These are phyloP conservation scores for Delitschia confertaspora DNA, from an alignment of 495 filamentous ascomycete species.

Conservation along the genomic window DNA sequence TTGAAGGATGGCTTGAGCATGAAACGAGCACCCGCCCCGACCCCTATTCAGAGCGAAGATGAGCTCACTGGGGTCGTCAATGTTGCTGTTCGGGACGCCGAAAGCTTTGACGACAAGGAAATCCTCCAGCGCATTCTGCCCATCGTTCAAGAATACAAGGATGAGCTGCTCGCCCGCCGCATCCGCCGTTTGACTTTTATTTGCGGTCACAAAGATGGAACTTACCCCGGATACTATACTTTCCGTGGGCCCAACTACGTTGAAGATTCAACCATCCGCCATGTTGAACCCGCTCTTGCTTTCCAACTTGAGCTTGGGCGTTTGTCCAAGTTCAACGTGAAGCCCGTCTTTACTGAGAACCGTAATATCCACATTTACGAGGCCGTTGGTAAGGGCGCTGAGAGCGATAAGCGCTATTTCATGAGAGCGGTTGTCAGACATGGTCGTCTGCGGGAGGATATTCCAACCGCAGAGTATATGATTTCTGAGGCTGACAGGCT, in stretches of 20 bases:
- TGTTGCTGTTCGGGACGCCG: conserved; percentile 81
- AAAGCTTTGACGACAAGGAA: conserved; percentile 76
- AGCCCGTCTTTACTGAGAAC: conserved; percentile 97
- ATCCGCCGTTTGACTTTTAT: conserved; percentile 92
- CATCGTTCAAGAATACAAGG: conserved; percentile 71
- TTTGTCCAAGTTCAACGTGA: conserved; percentile 93
- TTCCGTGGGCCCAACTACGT: conserved; percentile 86
- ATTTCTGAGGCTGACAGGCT: conserved; percentile 94
- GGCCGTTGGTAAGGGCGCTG: conserved; percentile 83
- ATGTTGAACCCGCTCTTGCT: conserved; percentile 89
- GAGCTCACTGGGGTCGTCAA: conserved; percentile 88
- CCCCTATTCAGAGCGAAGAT: conserved; percentile 48
- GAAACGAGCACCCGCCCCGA: conserved; percentile 52
- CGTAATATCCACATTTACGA: conserved; percentile 98
- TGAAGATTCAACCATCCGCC: conserved; percentile 92
- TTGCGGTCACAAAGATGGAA: conserved; percentile 87
- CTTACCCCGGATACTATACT: conserved; percentile 94
- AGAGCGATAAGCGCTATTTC: conserved; percentile 96
- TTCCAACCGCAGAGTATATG: conserved; percentile 93
- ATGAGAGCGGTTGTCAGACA: conserved; percentile 88
- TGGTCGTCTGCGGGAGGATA: conserved; percentile 89
- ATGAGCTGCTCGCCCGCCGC: conserved; percentile 68
- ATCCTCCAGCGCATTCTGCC: conserved; percentile 63
- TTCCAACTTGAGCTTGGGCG: conserved; percentile 96
- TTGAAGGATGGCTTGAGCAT: conserved; percentile 64